Base-by-base conservation (phyloP, 108 stramenopile species). In the Cylindrotheca closterium region DNA sequence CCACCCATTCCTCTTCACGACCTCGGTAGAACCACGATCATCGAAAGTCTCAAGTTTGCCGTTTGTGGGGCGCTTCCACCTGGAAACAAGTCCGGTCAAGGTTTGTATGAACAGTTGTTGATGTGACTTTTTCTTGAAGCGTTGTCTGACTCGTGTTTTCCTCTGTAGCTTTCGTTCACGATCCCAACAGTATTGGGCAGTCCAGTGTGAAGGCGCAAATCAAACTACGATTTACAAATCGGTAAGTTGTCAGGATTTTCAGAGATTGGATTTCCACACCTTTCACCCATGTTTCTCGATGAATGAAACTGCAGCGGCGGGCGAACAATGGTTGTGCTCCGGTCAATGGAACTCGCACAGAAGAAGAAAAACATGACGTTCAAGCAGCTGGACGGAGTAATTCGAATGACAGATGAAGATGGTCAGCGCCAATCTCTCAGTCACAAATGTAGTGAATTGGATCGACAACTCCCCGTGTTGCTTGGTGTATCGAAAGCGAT, bases 1-100 rank as follows among this genome's bases (percentile, higher is more conserved):
- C 8, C 15, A 5, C 30, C 27, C 42, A 1, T 2, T 28, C 22
- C 34, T 28, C 27, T 2, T 24, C 7, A 18, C 4, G 15, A 1
- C 30, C 31, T 4, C 27, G 18, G 4, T 42, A 98, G 96, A 83
- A 99, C 99, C 2, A 99, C 99, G 30, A 94, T 99, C 54, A 98
- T 99, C 61, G 99, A 99, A 81, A 90, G 92, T 55, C 90, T 99
- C 53, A 99, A 99, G 74, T 99, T 94, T 64, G 96, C 94, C 30
- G 90, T 96, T 3, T 97, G 96, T 23, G 99, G 99, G 8, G 60
- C 77, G 1, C 57, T 98, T 1, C 99, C 99, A 2, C 98, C 98
- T 0, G 96, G 96, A 4, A 84, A 89, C 55, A 92, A 83, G 46
- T 75, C 79, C 28, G 98, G 98, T 4, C 95, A 94, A 67, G 37